A percentile compares a stretch with the other conserved stretches of the same genome.
Evolutionary conservation across 768 basidiomycete species (phyloP).

Genomic region (Agrocybe pediades): DNA sequence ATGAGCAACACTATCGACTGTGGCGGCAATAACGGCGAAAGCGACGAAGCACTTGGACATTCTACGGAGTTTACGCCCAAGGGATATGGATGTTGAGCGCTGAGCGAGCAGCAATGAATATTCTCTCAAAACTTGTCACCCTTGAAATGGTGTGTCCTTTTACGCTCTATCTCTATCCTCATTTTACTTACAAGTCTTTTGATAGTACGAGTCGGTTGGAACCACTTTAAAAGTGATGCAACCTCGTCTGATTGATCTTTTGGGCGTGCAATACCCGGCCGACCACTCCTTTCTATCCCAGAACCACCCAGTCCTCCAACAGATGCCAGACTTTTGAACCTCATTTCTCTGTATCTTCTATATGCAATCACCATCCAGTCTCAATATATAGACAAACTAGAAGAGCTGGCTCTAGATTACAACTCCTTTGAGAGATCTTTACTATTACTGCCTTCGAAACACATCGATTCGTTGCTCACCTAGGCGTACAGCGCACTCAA

Average conservation of each 20-base stretch:
- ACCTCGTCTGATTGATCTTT: constrained; percentile 38
- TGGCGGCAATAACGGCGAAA: constrained; percentile 36
- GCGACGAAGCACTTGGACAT: constrained; percentile 45
- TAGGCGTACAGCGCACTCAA: too few relatives aligned
- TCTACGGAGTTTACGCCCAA: constrained; percentile 47
- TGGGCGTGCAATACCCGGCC: constrained; percentile 18
- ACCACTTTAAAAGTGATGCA: constrained; percentile 48
- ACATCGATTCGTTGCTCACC: too few relatives aligned
- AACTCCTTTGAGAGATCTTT: too few relatives aligned
- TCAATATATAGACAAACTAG: constrained; percentile 10
- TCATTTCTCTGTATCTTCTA: constrained; percentile 62
- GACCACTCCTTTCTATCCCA: constrained; percentile 45
- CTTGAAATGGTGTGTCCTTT: constrained; percentile 68
- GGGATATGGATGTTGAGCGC: constrained; percentile 67
- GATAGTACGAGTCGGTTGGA: constrained; percentile 57
- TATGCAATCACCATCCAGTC: constrained; percentile 44
- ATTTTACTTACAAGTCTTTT: background rate
- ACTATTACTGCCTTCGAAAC: too few relatives aligned
- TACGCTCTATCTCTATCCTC: background rate
- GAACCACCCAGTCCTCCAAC: constrained; percentile 29
- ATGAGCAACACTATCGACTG: constrained; percentile 30
- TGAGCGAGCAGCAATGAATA: constrained; percentile 70
- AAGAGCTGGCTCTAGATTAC: too few relatives aligned
- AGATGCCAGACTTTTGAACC: constrained; percentile 42
- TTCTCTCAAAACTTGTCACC: constrained; percentile 65